Evolutionary conservation across 345 rosid species (phyloP), one percentile per base, ranked within the genome.

Genomic region (Pistacia atlantica): DNA sequence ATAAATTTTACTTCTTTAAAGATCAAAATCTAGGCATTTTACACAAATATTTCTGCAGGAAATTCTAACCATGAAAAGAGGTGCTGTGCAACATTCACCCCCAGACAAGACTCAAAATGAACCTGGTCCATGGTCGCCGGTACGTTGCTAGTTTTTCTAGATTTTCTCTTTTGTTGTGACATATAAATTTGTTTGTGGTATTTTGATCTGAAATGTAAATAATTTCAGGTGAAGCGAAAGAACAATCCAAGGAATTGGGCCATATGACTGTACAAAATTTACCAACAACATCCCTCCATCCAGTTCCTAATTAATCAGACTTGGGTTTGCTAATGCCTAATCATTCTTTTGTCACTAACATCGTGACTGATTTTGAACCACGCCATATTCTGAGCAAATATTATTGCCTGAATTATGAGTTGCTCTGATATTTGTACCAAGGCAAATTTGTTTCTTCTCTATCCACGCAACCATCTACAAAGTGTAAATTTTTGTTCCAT

Each of bases 121-220:
- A 77, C 97, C 91, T 31, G 80, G 97, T 87, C 98, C 97, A 20
- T 96, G 97, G 97, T 96, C 98, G 69, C 99, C 97, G 90, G 97
- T 93, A 89, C 69, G 80, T 13, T 66, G 71, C 56, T 81, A 49
- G 8, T 1, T 12, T 54, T 56, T 11, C 64, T 45, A 22, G 45
- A 14, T 54, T 22, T 37, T 6, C 49, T 17, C 9, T 64, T 64
- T 18, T 37, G 42, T 31, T 11, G 5, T 1, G 31, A 46, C 55
- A 42, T 42, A n/a, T 42, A 4, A 42, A 16, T 67, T 18, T 55
- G 10, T 28, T 56, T 1, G 7, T 33, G 20, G 10, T 17, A 18
- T 46, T 52, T 55, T 72, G 55, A 59, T 63, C 72, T 82, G 65
- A 81, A 18, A 35, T 31, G 1, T 46, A 8, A 13, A 45, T 13